Evolutionary conservation across 2,329 filamentous ascomycete genomes (phyloP), one percentile per base, ranked within the genome.

Genomic region (Botrytis cinerea): DNA sequence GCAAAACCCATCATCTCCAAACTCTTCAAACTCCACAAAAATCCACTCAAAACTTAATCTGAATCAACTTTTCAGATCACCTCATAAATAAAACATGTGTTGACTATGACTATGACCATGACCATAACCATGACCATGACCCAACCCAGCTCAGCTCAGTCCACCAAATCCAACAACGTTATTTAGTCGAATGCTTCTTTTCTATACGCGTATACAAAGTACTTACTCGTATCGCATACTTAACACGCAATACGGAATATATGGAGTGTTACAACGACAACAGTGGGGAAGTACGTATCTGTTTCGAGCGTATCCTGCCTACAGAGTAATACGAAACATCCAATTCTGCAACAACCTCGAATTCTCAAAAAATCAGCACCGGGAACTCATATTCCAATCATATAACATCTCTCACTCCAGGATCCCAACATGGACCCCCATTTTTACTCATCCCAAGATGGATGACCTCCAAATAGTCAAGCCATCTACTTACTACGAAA

Each of bases 31-130:
- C 63, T 48, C 63, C 45, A 64, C 62, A 35, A 46, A 54, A 57
- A 28, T 35, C 32, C 25, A 62, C 59, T 7, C 46, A n/a, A 32
- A 51, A 66, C 62, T 28, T 48, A 66, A 66, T 66, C 63, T 66
- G 63, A 48, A 66, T 66, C 63, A 66, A 48, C 28, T 66, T 38
- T 43, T 51, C 63, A n/a, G 63, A 51, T 67, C 63, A 51, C 63
- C 63, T 51, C 63, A 67, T 25, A 25, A 51, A 66, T 25, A 48
- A 67, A 67, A 22, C 48, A 67, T 67, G 45, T 45, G 32, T 25
- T 67, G 38, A 38, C 38, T 38, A 38, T 38, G 38, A 38, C 35
- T 6, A 38, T 38, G 1, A 38, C 35, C 35, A 4, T 5, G 35
- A 38, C 38, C 38, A 38, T 38, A 9, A 38, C 38, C 38, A 8